A percentile compares a stretch with the other conserved stretches of the same genome.
These are phyloP conservation scores for Botryobasidium botryosum DNA, from an alignment of 768 basidiomycete species.

Conservation along the genomic window DNA sequence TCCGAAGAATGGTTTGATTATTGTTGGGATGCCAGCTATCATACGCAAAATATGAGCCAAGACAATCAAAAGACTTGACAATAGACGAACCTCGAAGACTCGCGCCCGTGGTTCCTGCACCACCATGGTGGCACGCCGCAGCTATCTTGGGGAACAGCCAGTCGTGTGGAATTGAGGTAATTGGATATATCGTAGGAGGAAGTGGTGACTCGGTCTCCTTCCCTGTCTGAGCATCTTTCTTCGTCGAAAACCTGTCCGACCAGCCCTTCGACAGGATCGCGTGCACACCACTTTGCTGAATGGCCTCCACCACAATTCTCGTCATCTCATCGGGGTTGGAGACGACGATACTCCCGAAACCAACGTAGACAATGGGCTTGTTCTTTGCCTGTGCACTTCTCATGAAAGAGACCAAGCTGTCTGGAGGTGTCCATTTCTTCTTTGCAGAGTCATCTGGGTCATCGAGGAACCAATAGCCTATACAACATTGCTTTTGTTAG, in stretches of 20 bases:
- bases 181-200: conserved; percentile 64
- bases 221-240: conserved; percentile 25
- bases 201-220: conserved; percentile 39
- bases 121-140: conserved; percentile 97
- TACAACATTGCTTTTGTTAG: conserved; percentile 1
- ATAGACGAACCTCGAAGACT: conserved; percentile 62
- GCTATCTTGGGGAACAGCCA: conserved; percentile 91
- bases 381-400: conserved; percentile 50
- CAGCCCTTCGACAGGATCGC: conserved; percentile 96
- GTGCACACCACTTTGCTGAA: conserved; percentile 69
- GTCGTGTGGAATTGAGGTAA: conserved; percentile 81
- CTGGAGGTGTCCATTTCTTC: conserved; percentile 72
- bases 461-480: conserved; percentile 95
- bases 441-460: conserved; percentile 77
- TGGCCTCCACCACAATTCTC: conserved; percentile 73
- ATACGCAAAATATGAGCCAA: not conserved
- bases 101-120: conserved; percentile 91
- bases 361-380: conserved; percentile 93
- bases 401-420: conserved; percentile 67
- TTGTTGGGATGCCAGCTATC: conserved; percentile 80
- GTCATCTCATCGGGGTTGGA: conserved; percentile 91
- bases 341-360: conserved; percentile 94
- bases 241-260: conserved; percentile 75
- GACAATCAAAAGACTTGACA: conserved; percentile 2
- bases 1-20: conserved; percentile 95